Evolutionary conservation across 768 basidiomycete genomes (phyloP), one percentile per base, ranked within the genome.

Genomic region (Mycena crocata): DNA sequence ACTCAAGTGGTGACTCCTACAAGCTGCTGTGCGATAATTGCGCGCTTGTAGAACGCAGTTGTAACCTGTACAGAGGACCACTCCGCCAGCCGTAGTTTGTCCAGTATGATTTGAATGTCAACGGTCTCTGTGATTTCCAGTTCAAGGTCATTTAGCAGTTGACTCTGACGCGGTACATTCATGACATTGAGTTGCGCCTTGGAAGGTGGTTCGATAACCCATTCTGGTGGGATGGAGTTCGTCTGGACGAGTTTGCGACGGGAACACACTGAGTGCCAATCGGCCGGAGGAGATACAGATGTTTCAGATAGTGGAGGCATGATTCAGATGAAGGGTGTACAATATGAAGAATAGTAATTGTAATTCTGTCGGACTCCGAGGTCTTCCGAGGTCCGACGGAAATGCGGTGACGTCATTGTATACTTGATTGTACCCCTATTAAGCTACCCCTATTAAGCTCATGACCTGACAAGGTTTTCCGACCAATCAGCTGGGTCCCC

Each of bases 1-100:
- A 26, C 31, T 28, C 14, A 35, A 40, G 34, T 37, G 13, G 28
- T 23, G 21, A 37, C 44, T 71, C 82, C 68, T 69, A 90, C 89
- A 32, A 91, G 76, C 72, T 91, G 90, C 15, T 93, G 90, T 3
- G 90, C 90, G 31, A 92, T 73, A 35, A 89, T 83, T 1, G 91
- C 91, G 10, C 90, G 81, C 73, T 91, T 90, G 75, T 84, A 89
- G 74, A 87, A 91, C 0, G 90, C 89, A 0, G 77, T 84, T 0
- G 87, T 87, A 9, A 90, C 89, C 24, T 85, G 83, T 2, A 87
- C 84, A 1, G 89, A 83, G 1, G 87, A 81, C 86, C 86, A 90
- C 62, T 82, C 75, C 2, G 78, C 79, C 0, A 69, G 74, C 26
- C 81, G 82, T 10, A 92, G 75, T 52, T 83, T 87, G 42, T 77